Percentiles rank a stretch among this genome's conserved stretches.
phyloP scores from a whole-genome alignment of 2,329 filamentous ascomycete species.

The Laburnicola sp. region DNA sequence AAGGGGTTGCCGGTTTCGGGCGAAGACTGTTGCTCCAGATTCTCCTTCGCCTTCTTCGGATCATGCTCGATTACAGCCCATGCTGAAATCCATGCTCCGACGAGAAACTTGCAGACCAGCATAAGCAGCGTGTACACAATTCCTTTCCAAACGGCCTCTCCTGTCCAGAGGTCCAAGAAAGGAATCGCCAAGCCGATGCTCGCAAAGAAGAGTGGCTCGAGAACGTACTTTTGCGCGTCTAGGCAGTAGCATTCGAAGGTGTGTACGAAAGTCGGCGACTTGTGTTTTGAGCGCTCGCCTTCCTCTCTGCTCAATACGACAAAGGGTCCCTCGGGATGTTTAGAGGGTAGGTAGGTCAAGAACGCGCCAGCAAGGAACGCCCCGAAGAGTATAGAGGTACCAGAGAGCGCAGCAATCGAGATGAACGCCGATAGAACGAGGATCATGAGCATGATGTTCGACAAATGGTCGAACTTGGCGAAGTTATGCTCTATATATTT shows the following conservation, averaged over 20 bases:
- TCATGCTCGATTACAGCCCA: slow-evolving; percentile 8
- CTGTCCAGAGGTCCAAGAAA: slow-evolving; percentile 34
- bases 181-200: slow-evolving; percentile 37
- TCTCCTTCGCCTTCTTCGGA: not conserved
- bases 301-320: slow-evolving; percentile 30
- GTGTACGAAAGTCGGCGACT: slow-evolving; percentile 34
- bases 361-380: slow-evolving; percentile 37
- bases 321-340: slow-evolving; percentile 23
- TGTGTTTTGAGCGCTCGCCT: slow-evolving; percentile 31
- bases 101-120: slow-evolving; percentile 16
- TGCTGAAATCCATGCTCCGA: slow-evolving; percentile 16
- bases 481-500: slow-evolving; percentile 23
- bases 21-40: no score
- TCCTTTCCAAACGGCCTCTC: slow-evolving; percentile 33
- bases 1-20: no score
- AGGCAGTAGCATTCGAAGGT: slow-evolving; percentile 48
- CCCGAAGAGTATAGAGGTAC: slow-evolving; percentile 35
- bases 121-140: slow-evolving; percentile 34
- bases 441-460: slow-evolving; percentile 34
- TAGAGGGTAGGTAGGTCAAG: slow-evolving; percentile 32
- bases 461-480: slow-evolving; percentile 26
- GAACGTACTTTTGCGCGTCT: slow-evolving; percentile 49
- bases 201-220: slow-evolving; percentile 37
- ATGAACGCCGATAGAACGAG: slow-evolving; percentile 34
- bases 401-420: slow-evolving; percentile 32